phyloP scores from a whole-genome alignment of 495 filamentous ascomycete genomes.

The Cairneyella variabilis region DNA sequence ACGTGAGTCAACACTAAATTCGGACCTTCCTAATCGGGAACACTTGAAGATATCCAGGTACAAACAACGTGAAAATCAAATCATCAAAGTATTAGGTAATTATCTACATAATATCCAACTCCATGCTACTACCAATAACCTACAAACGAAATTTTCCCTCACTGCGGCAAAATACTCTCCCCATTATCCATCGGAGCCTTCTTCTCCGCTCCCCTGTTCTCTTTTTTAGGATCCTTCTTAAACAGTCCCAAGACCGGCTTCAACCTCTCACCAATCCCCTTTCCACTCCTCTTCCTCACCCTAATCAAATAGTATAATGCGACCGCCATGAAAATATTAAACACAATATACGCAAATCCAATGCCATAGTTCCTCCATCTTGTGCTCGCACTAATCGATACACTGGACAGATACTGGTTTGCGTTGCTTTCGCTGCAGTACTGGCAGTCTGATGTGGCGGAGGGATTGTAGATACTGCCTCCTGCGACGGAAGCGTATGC shows the following conservation, averaged over 20 bases:
- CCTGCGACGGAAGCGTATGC: constrained; percentile 40
- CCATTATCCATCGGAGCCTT: no score
- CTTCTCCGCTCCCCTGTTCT: constrained; percentile 12
- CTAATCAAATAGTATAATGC: constrained; percentile 74
- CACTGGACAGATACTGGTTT: constrained; percentile 56
- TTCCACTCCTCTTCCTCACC: constrained; percentile 64
- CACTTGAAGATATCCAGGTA: no score
- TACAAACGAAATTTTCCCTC: no score
- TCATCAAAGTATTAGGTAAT: no score
- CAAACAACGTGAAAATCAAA: no score
- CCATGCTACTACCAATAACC: no score
- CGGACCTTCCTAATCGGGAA: no score
- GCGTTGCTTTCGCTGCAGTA: constrained; percentile 58
- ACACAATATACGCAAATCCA: constrained; percentile 63
- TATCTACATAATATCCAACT: no score
- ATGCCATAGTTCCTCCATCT: constrained; percentile 34
- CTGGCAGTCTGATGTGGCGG: constrained; percentile 49
- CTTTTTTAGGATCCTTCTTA: constrained; percentile 23
- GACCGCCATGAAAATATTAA: constrained; percentile 70
- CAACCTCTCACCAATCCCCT: constrained; percentile 26
- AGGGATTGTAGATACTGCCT: constrained; percentile 53
- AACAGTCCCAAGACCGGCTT: constrained; percentile 16
- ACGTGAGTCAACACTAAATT: no score
- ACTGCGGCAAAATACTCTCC: no score
- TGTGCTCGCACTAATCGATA: constrained; percentile 46